Base-by-base conservation (phyloP, 768 basidiomycete species). In the Naganishia randhawae region DNA sequence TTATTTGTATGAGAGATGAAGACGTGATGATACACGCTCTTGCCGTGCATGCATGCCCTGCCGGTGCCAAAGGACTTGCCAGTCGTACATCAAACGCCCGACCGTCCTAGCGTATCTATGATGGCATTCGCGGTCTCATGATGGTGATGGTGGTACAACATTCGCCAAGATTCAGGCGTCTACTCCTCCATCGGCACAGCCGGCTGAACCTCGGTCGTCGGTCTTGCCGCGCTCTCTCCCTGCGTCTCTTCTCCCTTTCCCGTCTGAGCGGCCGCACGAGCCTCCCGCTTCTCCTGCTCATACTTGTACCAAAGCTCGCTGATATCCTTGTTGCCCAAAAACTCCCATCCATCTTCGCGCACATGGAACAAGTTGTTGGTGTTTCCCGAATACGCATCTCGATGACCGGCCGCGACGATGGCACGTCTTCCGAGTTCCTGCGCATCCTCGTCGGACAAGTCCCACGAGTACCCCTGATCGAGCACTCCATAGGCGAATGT, bases 401-500 rank as follows among this genome's bases (percentile, higher is more conserved):
- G 88, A 80, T 98, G 96, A 70, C 92, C 91, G 62, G 96, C 96
- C 50, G 95, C 95, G 73, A 94, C 92, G 78, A 99, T 97, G 72
- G 91, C 92, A 73, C 94, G 83, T 77, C 93, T 82, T 19, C 89
- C 96, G 29, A 98, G 86, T 75, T 98, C 96, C 77, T 92, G 89
- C 1, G 96, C 96, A 70, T 96, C 95, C 69, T 88, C 92, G 67
- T 91, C 92, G 25, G 88, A 86, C 69, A 99, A 81, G 76, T 98
- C 93, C 91, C 90, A 98, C 69, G 83, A 86, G 72, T 79, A 80
- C 3, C 77, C 80, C 75, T 96, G 94, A 80, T 98, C 96, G 54
- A 96, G 84, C 1, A 98, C 92, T 84, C 96, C 95, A 76, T 98
- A 98, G n/a, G 96, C 96, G 74, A 93, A 96, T 8, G 96, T 97